These are phyloP conservation scores for Oryza glumipatula DNA, from an alignment of 176 grass and related monocot species.

Conservation along the genomic window DNA sequence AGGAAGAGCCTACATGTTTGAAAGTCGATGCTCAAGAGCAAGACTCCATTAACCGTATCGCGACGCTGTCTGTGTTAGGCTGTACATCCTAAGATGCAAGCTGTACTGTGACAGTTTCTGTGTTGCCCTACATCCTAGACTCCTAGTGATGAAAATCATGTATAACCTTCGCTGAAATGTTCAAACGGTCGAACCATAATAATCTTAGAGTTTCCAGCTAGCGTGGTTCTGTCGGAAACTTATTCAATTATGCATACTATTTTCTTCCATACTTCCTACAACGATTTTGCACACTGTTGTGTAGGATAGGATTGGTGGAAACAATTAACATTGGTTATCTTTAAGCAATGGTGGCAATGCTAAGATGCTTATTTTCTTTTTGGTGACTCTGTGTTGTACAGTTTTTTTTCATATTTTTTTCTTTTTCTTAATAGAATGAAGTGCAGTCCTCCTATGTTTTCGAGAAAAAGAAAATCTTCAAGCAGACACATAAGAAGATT, in stretches of 20 bases:
- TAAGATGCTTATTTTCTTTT: too few species aligned
- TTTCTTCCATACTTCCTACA: not conserved
- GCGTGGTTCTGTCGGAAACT: not conserved
- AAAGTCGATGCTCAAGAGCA: conserved; percentile 26
- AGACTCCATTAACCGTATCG: not conserved
- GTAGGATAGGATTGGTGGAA: conserved; percentile 12
- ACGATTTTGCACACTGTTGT: not conserved
- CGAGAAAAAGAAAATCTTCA: not conserved
- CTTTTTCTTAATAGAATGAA: too few species aligned
- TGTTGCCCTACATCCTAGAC: not conserved
- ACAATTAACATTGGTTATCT: conserved; percentile 2
- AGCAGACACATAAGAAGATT: not conserved
- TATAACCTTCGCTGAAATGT: conserved; percentile 13
- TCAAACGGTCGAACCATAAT: conserved; percentile 33
- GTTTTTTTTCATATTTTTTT: too few species aligned
- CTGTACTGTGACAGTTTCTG: conserved; percentile 10
- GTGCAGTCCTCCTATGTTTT: too few species aligned
- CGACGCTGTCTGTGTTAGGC: not conserved
- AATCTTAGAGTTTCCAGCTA: not conserved
- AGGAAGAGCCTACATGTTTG: conserved; percentile 24
- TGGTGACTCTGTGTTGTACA: too few species aligned
- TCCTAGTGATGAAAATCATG: not conserved
- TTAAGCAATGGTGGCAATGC: not conserved
- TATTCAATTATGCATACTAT: not conserved
- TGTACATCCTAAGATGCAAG: not conserved